phyloP scores from a whole-genome alignment of 2,329 filamentous ascomycete species.

The Sclerotinia trifoliorum region DNA sequence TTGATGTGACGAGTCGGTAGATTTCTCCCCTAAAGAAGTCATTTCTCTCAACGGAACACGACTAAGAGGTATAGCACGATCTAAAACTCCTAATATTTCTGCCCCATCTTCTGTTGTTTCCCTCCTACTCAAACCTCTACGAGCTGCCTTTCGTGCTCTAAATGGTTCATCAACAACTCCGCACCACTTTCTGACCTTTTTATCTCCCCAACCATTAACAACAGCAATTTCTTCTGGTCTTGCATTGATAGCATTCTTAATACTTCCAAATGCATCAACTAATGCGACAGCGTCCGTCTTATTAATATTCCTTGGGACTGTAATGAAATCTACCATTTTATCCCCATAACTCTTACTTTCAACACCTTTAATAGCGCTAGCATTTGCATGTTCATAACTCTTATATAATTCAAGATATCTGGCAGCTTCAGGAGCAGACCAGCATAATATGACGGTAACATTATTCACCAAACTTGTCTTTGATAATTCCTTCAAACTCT shows the following conservation, averaged over 20 bases:
- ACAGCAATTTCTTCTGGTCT: slow-evolving; percentile 78
- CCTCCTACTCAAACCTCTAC: slow-evolving; percentile 43
- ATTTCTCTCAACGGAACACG: slow-evolving; percentile 36
- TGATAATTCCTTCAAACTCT: slow-evolving; percentile 81
- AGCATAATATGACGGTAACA: slow-evolving; percentile 87
- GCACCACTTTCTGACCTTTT: slow-evolving; percentile 87
- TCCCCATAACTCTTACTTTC: slow-evolving; percentile 83
- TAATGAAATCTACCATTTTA: slow-evolving; percentile 88
- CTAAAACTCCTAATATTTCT: slow-evolving; percentile 40
- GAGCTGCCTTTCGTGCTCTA: slow-evolving; percentile 69
- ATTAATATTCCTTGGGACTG: slow-evolving; percentile 84
- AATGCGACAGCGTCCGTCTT: slow-evolving; percentile 90
- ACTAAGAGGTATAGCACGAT: slow-evolving; percentile 39
- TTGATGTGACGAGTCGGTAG: slow-evolving; percentile 13
- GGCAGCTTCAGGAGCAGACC: slow-evolving; percentile 90
- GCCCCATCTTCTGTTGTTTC: slow-evolving; percentile 28
- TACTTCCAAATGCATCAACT: slow-evolving; percentile 87
- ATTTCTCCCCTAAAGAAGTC: slow-evolving; percentile 20
- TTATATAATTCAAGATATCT: slow-evolving; percentile 96
- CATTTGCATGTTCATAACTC: slow-evolving; percentile 80
- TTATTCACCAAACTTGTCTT: slow-evolving; percentile 94
- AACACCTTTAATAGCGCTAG: slow-evolving; percentile 78
- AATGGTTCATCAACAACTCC: slow-evolving; percentile 83
- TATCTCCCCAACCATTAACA: slow-evolving; percentile 92
- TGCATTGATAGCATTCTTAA: slow-evolving; percentile 84